phyloP scores from a whole-genome alignment of 2,329 filamentous ascomycete genomes.

The Acephala macrosclerotiorum region DNA sequence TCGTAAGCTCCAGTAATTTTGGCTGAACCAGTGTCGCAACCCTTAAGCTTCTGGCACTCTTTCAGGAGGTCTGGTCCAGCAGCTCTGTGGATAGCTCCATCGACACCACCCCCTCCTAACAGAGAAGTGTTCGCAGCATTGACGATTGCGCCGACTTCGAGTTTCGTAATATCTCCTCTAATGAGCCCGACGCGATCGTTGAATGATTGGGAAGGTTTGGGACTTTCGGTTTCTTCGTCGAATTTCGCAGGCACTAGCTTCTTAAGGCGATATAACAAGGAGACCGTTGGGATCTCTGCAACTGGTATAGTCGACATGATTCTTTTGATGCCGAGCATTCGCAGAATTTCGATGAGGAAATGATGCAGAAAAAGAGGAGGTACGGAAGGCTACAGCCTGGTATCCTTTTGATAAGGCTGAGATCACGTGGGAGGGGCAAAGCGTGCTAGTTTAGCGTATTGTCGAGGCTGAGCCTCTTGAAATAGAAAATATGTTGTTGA shows the following conservation, averaged over 20 bases:
- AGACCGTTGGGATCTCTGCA: slow-evolving; percentile 43
- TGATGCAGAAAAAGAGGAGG: background rate
- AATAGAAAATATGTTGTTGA: slow-evolving; percentile 9
- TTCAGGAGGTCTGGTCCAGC: slow-evolving; percentile 73
- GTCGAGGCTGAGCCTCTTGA: background rate
- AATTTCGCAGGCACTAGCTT: slow-evolving; percentile 39
- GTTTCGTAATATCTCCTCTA: slow-evolving; percentile 80
- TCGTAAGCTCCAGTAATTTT: slow-evolving; percentile 84
- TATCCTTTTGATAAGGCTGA: background rate
- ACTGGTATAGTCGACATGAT: slow-evolving; percentile 39
- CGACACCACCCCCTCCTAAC: slow-evolving; percentile 88
- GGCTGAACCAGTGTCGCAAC: slow-evolving; percentile 80
- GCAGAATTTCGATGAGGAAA: background rate
- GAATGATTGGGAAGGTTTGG: slow-evolving; percentile 57
- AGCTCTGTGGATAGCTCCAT: slow-evolving; percentile 84
- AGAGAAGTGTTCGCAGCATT: slow-evolving; percentile 88
- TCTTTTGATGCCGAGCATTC: slow-evolving; percentile 35
- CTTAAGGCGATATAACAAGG: slow-evolving; percentile 42
- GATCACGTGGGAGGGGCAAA: slow-evolving; percentile 14
- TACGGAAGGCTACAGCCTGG: slow-evolving; percentile 9
- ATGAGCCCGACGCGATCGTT: slow-evolving; percentile 77
- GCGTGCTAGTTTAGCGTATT: no score
- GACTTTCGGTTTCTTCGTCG: slow-evolving; percentile 30
- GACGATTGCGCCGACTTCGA: slow-evolving; percentile 83
- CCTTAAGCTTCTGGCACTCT: slow-evolving; percentile 76